Evolutionary conservation across 1,139 yeast species (phyloP), one percentile per base, ranked within the genome.

Genomic region (Nakaseomyces kungkrabaensis): DNA sequence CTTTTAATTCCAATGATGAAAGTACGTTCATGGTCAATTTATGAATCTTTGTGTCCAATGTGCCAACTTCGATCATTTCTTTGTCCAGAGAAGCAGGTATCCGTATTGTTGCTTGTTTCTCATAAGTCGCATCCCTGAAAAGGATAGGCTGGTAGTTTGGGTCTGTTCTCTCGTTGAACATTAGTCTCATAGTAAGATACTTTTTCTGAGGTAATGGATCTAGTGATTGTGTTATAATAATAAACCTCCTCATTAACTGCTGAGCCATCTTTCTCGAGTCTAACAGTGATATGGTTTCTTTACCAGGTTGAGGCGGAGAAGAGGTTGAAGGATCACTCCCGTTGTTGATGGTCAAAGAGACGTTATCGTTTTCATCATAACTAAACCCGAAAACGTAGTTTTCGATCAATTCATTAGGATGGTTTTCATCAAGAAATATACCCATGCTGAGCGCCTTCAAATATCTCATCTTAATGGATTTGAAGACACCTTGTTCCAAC

Each of bases 171-270:
- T 76, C 76, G 52, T 73, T 76, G 56, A 73, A 78, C 53, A 76
- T 52, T 48, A 80, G 61, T 51, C 77, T 69, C 68, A 79, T 68
- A 0, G 75, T 67, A 37, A 77, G 57, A 48, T 56, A 72, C 49
- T 76, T 70, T 47, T 72, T 65, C 2, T 64, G 61, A 1, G 82
- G 82, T 37, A 78, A 59, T 0, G 77, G 72, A 25, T 76, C 73
- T 34, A 79, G 65, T 0, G 74, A 66, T 59, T 79, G 83, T 0
- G 82, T 76, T n/a, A 75, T 62, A 1, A 77, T 66, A 29, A 79
- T 75, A 48, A 79, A 70, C 51, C 75, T 65, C 56, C 72, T 71
- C 68, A 79, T 70, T 48, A 78, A 56, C 47, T 71, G 74, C 51
- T 74, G 77, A 7, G 74, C 65, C 54, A 69, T 67, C 50, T 65